These are phyloP conservation scores for Aspergillus campestris DNA, from an alignment of 495 filamentous ascomycete species.

Conservation along the genomic window DNA sequence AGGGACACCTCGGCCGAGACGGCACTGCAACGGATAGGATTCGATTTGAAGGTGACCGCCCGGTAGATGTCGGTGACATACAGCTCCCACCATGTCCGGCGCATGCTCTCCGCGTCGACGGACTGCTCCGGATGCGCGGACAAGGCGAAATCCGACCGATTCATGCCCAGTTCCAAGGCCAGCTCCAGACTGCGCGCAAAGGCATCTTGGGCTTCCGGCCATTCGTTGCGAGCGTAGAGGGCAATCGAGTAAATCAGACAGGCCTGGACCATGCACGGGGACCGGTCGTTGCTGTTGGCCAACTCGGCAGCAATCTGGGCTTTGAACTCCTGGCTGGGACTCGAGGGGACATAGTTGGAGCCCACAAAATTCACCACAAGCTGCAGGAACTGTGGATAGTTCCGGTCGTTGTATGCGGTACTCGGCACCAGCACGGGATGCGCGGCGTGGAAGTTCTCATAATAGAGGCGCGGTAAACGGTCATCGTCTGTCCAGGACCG, in stretches of 20 bases:
- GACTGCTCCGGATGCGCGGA: conserved; percentile 14
- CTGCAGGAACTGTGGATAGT: conserved; percentile 30
- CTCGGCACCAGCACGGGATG: conserved; percentile 32
- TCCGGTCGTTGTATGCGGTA: conserved; percentile 21
- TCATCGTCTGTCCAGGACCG: conserved; percentile 22
- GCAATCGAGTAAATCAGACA: conserved; percentile 31
- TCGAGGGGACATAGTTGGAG: conserved; percentile 25
- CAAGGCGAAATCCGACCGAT: conserved; percentile 24
- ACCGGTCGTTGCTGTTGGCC: conserved; percentile 17
- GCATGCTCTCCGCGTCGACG: conserved; percentile 30
- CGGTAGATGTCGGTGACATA: conserved; percentile 32
- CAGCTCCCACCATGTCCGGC: conserved; percentile 38
- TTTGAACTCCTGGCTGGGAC: conserved; percentile 14
- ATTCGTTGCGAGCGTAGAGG: conserved; percentile 27
- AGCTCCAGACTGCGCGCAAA: conserved; percentile 25
- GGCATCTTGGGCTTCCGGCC: conserved; percentile 21
- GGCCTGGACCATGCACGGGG: conserved; percentile 30
- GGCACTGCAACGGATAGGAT: conserved; percentile 23
- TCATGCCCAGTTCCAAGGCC: conserved; percentile 32
- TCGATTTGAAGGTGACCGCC: conserved; percentile 21
- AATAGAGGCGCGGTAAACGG: conserved; percentile 27
- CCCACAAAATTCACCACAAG: conserved; percentile 31
- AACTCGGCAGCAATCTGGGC: conserved; percentile 19
- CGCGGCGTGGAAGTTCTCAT: conserved; percentile 34
- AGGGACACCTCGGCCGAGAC: conserved; percentile 27